Evolutionary conservation across 768 basidiomycete genomes (phyloP).

Genomic region (Lentinula detonsa): DNA sequence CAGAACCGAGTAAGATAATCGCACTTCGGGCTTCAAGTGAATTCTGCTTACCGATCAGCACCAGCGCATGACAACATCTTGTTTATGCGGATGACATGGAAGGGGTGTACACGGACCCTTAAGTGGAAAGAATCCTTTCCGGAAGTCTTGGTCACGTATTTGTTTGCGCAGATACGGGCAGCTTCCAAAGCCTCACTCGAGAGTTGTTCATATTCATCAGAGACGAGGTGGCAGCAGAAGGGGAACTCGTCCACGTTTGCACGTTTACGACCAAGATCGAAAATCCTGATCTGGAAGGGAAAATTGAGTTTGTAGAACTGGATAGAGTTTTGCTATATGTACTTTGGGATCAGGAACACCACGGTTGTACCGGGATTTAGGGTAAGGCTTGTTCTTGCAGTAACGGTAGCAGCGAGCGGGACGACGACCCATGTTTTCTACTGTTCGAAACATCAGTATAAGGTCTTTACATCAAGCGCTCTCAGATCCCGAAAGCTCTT

Average conservation of each 20-base stretch:
- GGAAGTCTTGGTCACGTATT: slow-evolving; percentile 96
- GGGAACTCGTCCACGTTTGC: slow-evolving; percentile 98
- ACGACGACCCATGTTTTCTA: slow-evolving; percentile 84
- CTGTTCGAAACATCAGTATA: background rate
- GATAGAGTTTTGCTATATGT: slow-evolving; percentile 9
- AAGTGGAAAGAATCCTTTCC: slow-evolving; percentile 99
- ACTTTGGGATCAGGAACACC: slow-evolving; percentile 97
- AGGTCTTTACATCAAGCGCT: background rate
- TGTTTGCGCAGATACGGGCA: slow-evolving; percentile 99
- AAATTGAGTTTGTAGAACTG: background rate
- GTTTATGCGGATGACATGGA: slow-evolving; percentile 99
- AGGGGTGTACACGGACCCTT: slow-evolving; percentile 94
- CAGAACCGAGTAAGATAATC: background rate
- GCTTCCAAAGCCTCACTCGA: slow-evolving; percentile 96
- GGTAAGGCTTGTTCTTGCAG: slow-evolving; percentile 99
- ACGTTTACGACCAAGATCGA: slow-evolving; percentile 93
- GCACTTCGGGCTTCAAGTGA: background rate
- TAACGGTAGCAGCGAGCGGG: slow-evolving; percentile 98
- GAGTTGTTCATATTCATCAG: slow-evolving; percentile 96
- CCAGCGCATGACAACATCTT: slow-evolving; percentile 99
- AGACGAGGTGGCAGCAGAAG: slow-evolving; percentile 94
- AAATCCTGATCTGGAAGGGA: slow-evolving; percentile 79
- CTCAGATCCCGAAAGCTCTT: background rate
- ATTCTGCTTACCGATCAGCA: slow-evolving; percentile 75
- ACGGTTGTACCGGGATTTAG: slow-evolving; percentile 93